Base-by-base conservation (phyloP, 2,329 filamentous ascomycete species). In the Trichophyton simii region DNA sequence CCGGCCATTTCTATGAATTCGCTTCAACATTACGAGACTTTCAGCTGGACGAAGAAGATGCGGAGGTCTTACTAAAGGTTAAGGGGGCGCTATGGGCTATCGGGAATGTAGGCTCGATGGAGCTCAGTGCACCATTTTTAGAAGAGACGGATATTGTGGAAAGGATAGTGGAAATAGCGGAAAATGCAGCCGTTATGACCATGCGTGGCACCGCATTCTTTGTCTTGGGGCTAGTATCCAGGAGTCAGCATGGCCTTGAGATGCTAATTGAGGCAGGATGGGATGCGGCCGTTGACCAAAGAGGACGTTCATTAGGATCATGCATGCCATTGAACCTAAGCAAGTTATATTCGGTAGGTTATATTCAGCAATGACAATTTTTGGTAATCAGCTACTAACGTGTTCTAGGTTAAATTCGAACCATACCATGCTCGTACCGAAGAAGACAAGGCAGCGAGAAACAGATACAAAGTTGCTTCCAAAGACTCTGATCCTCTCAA, bases 1-100 rank as follows among this genome's bases (percentile, higher is more conserved):
- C 96, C 68, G 94, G 94, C 0, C 94, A 99, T 70, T 99, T 99
- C 75, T 87, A 91, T 65, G 92, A 97, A 69, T 99, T 99, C 69
- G 88, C 86, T 0, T 81, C 84, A 54, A 96, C 89, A 0, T 96
- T 99, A 66, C 86, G 87, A 57, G 91, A 97, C 65, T 87, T 91
- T 67, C 88, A 87, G 41, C 87, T 91, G 78, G 87, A 94, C 67
- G 86, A 86, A 48, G 87, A 95, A 66, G 94, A 99, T 68, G 72
- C 82, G 0, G 94, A 99, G 73, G 82, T 87, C 25, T 85, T 97
- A 52, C 84, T 90, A 62, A 97, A 96, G 72, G 90, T 97, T 66
- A 99, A 99, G 73, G 94, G 91, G 6, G 96, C 91, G 71, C 79
- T 99, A 57, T 99, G 94, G 94, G 94, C 94, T 0, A 91, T 99